These are phyloP conservation scores for Trypanosoma cruzi DNA, from an alignment of 208 protist species.

Conservation along the genomic window DNA sequence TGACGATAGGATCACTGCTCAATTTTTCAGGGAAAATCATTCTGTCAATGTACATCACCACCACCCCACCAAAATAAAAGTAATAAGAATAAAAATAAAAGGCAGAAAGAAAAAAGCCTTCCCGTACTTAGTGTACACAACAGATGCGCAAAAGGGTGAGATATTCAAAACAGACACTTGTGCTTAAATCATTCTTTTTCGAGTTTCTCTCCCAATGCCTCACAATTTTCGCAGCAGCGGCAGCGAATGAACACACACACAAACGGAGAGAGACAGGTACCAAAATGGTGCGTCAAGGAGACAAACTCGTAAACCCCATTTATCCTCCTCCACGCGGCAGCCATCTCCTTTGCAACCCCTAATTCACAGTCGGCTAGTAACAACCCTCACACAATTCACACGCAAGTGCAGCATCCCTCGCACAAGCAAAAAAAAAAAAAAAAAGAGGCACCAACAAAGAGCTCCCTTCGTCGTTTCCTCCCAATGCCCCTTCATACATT, in stretches of 20 bases:
- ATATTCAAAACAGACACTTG: not conserved
- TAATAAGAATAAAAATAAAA: not conserved
- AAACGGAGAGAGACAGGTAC: no score
- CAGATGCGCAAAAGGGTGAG: not conserved
- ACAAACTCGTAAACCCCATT: no score
- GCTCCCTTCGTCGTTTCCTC: not conserved
- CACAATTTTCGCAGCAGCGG: no score
- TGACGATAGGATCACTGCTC: conserved; percentile 11
- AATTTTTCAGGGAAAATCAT: conserved; percentile 18
- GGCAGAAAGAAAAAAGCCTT: conserved; percentile 1
- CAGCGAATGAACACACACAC: no score
- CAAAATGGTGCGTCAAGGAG: no score
- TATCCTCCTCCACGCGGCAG: no score
- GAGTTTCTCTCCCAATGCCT: no score
- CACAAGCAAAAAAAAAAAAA: conserved; percentile 5
- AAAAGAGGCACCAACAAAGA: not conserved
- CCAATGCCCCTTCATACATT: conserved; percentile 7
- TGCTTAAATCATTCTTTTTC: not conserved
- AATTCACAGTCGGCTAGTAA: no score
- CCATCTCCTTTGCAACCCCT: no score
- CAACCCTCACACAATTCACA: no score
- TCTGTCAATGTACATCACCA: not conserved
- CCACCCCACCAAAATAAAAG: not conserved
- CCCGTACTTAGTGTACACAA: not conserved
- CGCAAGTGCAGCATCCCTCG: no score